These are phyloP conservation scores for Phytophthora megakarya DNA, from an alignment of 352 stramenopile genomes.

Conservation along the genomic window DNA sequence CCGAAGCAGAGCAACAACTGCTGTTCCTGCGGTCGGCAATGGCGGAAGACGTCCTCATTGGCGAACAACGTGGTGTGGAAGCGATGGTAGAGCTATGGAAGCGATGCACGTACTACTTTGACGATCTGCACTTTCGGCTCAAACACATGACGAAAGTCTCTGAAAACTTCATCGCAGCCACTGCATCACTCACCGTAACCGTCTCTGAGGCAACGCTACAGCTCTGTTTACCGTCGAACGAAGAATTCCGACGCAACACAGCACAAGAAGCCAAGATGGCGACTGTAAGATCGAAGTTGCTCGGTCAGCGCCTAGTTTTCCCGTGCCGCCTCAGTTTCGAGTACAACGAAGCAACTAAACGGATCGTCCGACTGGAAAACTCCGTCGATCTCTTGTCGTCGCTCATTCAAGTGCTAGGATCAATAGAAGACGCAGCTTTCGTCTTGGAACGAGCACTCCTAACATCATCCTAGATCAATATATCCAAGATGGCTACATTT, in stretches of 20 bases:
- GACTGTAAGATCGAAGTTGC: conserved; percentile 11
- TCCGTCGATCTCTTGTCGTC: conserved; percentile 23
- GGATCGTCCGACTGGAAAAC: conserved; percentile 17
- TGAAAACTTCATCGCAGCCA: conserved; percentile 14
- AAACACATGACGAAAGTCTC: conserved; percentile 24
- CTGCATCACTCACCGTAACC: conserved; percentile 11
- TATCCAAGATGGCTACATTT: neutral
- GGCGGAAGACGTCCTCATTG: conserved; percentile 23
- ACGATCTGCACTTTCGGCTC: conserved; percentile 39
- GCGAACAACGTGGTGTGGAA: conserved; percentile 17
- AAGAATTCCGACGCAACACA: neutral
- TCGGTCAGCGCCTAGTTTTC: conserved; percentile 18
- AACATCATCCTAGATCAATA: too few species aligned
- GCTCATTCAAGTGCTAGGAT: conserved; percentile 10
- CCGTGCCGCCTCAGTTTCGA: conserved; percentile 23
- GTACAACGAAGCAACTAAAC: conserved; percentile 18
- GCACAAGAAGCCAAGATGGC: neutral
- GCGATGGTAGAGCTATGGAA: conserved; percentile 31
- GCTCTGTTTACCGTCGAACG: conserved; percentile 14
- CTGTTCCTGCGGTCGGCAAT: conserved; percentile 33
- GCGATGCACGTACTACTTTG: conserved; percentile 31
- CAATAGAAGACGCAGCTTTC: conserved; percentile 9
- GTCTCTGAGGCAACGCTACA: conserved; percentile 19
- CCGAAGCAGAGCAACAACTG: conserved; percentile 31
- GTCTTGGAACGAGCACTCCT: conserved; percentile 18